phyloP scores from a whole-genome alignment of 2,329 filamentous ascomycete species.

The Lecanicillium sp. region DNA sequence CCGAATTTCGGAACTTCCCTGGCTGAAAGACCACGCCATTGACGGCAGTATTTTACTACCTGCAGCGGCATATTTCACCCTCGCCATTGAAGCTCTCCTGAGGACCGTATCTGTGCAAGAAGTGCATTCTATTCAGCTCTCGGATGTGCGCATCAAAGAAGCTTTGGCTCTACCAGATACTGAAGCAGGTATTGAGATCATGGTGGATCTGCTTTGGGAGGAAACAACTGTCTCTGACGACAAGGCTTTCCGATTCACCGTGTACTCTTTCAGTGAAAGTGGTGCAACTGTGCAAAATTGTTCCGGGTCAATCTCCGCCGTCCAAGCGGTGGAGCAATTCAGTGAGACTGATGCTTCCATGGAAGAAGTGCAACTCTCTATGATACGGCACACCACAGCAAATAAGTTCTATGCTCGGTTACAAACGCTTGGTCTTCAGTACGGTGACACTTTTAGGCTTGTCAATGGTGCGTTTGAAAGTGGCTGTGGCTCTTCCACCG shows the following conservation, averaged over 20 bases:
- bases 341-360: background rate
- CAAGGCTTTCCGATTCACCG: conserved; percentile 21
- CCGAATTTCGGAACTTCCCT: conserved; percentile 25
- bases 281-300: conserved; percentile 20
- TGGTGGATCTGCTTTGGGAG: conserved; percentile 20
- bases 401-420: conserved; percentile 21
- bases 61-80: conserved; percentile 27
- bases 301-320: conserved; percentile 17
- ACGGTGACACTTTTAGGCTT: conserved; percentile 21
- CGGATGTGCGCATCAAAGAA: conserved; percentile 20
- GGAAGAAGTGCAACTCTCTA: background rate
- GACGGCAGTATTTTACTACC: conserved; percentile 26
- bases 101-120: conserved; percentile 12
- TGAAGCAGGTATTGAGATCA: conserved; percentile 21
- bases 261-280: conserved; percentile 23
- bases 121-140: conserved; percentile 17
- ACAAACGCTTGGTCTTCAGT: conserved; percentile 19
- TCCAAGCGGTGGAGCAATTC: conserved; percentile 13
- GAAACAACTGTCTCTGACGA: conserved; percentile 19
- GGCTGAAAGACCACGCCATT: conserved; percentile 30
- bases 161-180: conserved; percentile 20
- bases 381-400: background rate
- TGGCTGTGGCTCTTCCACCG: conserved; percentile 19
- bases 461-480: conserved; percentile 21
- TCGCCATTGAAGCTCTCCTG: conserved; percentile 25